A percentile compares a stretch with the other conserved stretches of the same genome.
Conservation (phyloP, 2,329 filamentous ascomycete genomes). For the Rhexocercosporidium sp. region DNA sequence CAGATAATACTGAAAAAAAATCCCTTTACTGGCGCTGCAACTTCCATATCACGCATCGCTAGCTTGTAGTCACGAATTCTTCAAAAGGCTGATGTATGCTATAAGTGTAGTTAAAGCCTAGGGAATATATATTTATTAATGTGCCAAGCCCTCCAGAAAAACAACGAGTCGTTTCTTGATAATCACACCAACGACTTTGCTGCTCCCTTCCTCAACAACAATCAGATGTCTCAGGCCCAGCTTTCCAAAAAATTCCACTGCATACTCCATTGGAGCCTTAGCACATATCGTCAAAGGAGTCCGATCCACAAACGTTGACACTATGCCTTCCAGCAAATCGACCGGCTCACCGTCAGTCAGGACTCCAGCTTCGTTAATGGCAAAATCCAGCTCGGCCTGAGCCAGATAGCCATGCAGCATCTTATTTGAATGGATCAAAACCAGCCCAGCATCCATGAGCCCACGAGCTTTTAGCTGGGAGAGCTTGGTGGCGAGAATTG, state of each 20-base stretch:
- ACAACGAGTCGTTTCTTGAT: constrained; percentile 63
- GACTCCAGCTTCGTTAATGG: constrained; percentile 42
- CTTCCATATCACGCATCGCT: no score
- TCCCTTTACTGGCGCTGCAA: no score
- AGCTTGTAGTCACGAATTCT: no score
- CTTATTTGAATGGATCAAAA: constrained; percentile 54
- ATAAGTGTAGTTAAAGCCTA: no score
- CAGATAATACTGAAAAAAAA: no score
- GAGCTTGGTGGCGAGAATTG: constrained; percentile 52
- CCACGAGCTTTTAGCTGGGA: constrained; percentile 53
- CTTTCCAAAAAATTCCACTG: constrained; percentile 64
- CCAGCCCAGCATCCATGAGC: constrained; percentile 61
- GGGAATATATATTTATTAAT: background rate
- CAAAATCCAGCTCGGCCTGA: constrained; percentile 58
- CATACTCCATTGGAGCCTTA: constrained; percentile 61
- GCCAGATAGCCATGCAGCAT: constrained; percentile 61
- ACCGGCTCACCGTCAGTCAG: constrained; percentile 37
- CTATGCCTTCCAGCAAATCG: constrained; percentile 42
- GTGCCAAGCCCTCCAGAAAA: constrained; percentile 51
- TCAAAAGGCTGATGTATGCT: no score
- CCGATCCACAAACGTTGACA: constrained; percentile 57
- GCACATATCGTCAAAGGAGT: constrained; percentile 57
- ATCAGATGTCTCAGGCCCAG: constrained; percentile 59
- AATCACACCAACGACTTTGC: constrained; percentile 56
- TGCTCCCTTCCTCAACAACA: constrained; percentile 56